Conservation (phyloP, 495 filamentous ascomycete genomes). For the Aspergillus mulundensis region DNA sequence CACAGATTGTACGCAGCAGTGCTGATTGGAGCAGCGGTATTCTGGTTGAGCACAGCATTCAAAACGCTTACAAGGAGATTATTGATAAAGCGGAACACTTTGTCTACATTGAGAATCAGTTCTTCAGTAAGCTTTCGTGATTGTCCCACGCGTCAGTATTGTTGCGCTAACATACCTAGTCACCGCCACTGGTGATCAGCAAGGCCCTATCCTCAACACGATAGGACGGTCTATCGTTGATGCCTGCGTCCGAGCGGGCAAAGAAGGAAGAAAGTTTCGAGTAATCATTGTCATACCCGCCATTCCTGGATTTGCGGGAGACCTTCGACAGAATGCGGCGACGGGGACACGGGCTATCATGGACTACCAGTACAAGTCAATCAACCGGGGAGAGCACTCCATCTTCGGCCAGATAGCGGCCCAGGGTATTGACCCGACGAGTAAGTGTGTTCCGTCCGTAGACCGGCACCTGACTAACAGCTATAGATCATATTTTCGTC, state of each 20-base stretch:
- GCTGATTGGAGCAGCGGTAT: constrained; percentile 96
- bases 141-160: neutral
- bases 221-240: constrained; percentile 88
- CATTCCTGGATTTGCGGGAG: constrained; percentile 90
- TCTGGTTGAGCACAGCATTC: constrained; percentile 81
- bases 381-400: constrained; percentile 83
- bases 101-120: constrained; percentile 97
- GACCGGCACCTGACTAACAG: constrained; percentile 2
- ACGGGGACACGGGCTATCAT: constrained; percentile 90
- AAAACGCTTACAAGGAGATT: constrained; percentile 83
- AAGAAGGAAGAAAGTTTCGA: constrained; percentile 84
- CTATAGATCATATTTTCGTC: constrained; percentile 69
- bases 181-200: constrained; percentile 85
- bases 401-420: constrained; percentile 76
- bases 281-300: constrained; percentile 87
- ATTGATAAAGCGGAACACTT: constrained; percentile 84
- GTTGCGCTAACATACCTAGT: constrained; percentile 41
- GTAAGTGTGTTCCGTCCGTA: constrained; percentile 20
- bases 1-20: constrained; percentile 82
- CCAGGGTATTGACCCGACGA: constrained; percentile 70
- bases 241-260: constrained; percentile 73
- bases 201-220: constrained; percentile 79
- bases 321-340: constrained; percentile 76
- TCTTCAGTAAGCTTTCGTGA: constrained; percentile 60
- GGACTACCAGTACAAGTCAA: constrained; percentile 98